Percentiles rank a stretch among this genome's conserved stretches.
phyloP scores from a whole-genome alignment of 2,329 filamentous ascomycete species.

The Aureobasidium subglaciale region DNA sequence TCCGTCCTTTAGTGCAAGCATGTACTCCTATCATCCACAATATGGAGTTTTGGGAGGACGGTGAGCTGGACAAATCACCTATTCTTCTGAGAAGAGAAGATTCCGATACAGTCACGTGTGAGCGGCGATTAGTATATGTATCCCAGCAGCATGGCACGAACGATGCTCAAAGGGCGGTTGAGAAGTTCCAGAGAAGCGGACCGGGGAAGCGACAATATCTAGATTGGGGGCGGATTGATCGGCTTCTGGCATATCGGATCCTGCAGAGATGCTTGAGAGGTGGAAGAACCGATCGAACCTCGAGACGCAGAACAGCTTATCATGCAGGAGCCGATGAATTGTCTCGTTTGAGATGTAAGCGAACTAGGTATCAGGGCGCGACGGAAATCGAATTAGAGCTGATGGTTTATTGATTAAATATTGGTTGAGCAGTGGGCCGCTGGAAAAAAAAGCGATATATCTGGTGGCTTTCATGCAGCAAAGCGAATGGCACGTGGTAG shows the following conservation, averaged over 20 bases:
- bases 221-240: neutral
- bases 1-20: no score
- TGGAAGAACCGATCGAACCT: neutral
- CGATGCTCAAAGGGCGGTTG: no score
- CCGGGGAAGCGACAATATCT: neutral
- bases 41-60: no score
- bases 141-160: no score
- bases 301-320: neutral
- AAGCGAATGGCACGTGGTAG: neutral
- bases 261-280: neutral
- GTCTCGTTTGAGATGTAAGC: neutral
- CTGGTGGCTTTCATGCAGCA: neutral
- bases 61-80: no score
- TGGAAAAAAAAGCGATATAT: neutral
- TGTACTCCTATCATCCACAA: no score
- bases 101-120: no score
- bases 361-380: neutral
- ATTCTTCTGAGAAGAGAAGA: no score
- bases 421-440: neutral
- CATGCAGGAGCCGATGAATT: neutral
- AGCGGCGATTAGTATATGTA: no score
- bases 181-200: neutral
- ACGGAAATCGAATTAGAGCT: neutral
- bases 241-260: neutral
- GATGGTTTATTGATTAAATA: neutral